Evolutionary conservation across 441 rosid species (phyloP).

Genomic region (Arabidopsis lyrata): DNA sequence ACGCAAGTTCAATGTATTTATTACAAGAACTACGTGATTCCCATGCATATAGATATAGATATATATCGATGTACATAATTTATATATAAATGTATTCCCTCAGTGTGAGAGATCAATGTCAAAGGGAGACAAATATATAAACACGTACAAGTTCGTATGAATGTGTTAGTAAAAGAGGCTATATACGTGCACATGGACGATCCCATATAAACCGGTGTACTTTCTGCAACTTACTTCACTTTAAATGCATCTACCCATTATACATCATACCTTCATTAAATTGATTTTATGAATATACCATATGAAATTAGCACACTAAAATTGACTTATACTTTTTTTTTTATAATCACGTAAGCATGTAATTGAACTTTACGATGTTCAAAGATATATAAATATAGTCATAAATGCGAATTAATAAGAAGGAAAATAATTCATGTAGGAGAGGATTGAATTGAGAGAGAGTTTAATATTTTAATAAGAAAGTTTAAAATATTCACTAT

Average conservation of each 20-base stretch:
- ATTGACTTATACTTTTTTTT: too few relatives aligned
- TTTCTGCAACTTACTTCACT: constrained; percentile 10
- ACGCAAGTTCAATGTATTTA: constrained; percentile 10
- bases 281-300: background rate
- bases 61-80: background rate
- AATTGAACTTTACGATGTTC: background rate
- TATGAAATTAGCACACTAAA: background rate
- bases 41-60: constrained; percentile 22
- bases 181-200: constrained; percentile 33
- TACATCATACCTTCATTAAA: background rate
- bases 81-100: background rate
- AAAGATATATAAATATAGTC: background rate
- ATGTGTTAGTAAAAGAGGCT: constrained; percentile 5
- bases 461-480: background rate
- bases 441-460: background rate
- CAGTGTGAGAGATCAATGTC: constrained; percentile 16
- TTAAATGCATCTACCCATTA: constrained; percentile 15
- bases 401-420: background rate
- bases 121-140: constrained; percentile 25
- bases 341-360: background rate
- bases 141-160: constrained; percentile 31
- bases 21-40: constrained; percentile 30
- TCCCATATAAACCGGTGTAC: constrained; percentile 31
- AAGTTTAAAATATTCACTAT: background rate
- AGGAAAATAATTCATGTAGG: background rate